Percentiles rank a stretch among this genome's conserved stretches.
These are phyloP conservation scores for Globisporangium acanthophoron DNA, from an alignment of 352 stramenopile species.

Conservation along the genomic window DNA sequence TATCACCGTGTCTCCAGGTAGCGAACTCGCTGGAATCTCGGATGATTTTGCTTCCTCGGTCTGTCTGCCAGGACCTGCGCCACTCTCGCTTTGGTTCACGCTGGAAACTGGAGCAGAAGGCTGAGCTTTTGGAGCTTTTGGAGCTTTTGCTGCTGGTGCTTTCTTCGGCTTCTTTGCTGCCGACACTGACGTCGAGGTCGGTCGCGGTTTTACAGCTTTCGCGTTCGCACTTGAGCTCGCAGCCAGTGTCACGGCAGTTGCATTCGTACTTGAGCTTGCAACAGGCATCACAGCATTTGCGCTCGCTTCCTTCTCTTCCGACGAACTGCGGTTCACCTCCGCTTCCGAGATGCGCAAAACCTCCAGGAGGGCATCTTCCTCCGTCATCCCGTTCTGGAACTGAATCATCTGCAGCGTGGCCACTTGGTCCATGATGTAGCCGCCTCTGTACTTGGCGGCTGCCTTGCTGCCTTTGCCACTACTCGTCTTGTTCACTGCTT, in stretches of 20 bases:
- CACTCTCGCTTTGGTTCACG: not conserved
- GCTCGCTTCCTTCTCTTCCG: not conserved
- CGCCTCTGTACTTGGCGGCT: constrained; percentile 7
- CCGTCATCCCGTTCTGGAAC: constrained; percentile 65
- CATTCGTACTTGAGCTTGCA: too few species aligned
- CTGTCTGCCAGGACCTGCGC: not conserved
- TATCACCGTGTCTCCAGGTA: too few species aligned
- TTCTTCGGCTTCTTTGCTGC: too few species aligned
- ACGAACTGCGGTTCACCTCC: constrained; percentile 6
- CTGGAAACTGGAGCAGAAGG: not conserved
- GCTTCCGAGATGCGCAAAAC: constrained; percentile 57
- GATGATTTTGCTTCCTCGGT: not conserved
- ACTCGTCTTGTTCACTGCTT: not conserved
- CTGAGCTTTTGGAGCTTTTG: too few species aligned
- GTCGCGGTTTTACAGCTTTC: not conserved
- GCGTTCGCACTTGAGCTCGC: not conserved
- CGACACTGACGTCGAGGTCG: not conserved
- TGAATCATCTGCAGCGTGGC: constrained; percentile 43
- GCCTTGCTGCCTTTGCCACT: not conserved
- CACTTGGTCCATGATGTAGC: constrained; percentile 25
- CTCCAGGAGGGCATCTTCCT: constrained; percentile 63
- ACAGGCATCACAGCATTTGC: not conserved
- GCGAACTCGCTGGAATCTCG: not conserved
- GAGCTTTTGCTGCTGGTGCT: constrained; percentile 5
- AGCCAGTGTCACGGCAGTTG: not conserved